A percentile compares a stretch with the other conserved stretches of the same genome.
phyloP scores from a whole-genome alignment of 495 filamentous ascomycete species.

The Pyronema omphalodes region DNA sequence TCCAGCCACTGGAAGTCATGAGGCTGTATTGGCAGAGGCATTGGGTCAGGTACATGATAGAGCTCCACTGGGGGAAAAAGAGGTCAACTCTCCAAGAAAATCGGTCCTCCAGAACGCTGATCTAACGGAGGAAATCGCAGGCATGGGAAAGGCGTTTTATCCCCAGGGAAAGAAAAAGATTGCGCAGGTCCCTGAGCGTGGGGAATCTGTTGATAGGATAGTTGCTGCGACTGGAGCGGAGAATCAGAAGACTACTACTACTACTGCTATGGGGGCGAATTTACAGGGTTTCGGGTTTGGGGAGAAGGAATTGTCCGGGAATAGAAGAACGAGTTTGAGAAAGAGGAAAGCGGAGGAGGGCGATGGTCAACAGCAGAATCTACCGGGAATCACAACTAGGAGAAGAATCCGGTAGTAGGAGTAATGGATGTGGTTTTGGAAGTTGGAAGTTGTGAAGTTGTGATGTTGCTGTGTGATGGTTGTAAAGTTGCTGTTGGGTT shows the following conservation, averaged over 20 bases:
- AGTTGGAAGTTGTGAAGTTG: no score
- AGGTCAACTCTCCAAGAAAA: slow-evolving; percentile 17
- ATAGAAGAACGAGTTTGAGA: not conserved
- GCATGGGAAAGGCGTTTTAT: slow-evolving; percentile 11
- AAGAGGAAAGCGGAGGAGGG: not conserved
- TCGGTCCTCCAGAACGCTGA: slow-evolving; percentile 1
- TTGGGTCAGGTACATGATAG: not conserved
- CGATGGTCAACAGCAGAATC: not conserved
- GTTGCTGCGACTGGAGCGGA: not conserved
- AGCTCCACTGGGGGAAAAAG: slow-evolving; percentile 18
- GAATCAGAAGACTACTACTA: not conserved
- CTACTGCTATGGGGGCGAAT: not conserved
- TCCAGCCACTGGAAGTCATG: slow-evolving; percentile 58
- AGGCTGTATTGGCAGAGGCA: slow-evolving; percentile 38
- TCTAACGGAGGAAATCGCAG: slow-evolving; percentile 2
- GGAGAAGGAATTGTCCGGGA: no score
- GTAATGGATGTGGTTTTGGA: not conserved
- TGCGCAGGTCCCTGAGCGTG: not conserved
- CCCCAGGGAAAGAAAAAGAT: slow-evolving; percentile 1
- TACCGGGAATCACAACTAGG: not conserved
- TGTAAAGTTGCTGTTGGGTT: no score
- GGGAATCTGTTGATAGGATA: not conserved
- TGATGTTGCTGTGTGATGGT: no score
- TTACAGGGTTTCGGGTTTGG: not conserved
- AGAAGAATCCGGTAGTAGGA: not conserved